These are phyloP conservation scores for Paecilomyces sp. DNA, from an alignment of 2,329 filamentous ascomycete genomes.

Conservation along the genomic window DNA sequence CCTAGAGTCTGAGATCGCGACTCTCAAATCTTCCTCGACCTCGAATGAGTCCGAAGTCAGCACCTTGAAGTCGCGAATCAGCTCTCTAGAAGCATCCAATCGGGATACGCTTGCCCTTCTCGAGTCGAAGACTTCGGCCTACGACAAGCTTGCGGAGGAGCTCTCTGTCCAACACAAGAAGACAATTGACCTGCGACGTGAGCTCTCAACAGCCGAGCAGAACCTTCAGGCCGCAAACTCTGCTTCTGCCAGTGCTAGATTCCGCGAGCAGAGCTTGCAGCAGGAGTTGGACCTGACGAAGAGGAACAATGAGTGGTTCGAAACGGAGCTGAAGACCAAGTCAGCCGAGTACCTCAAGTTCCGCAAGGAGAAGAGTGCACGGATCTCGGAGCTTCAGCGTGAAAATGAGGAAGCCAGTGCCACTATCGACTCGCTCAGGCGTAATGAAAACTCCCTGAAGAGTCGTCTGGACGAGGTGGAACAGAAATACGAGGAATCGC, in stretches of 20 bases:
- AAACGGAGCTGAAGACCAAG: conserved; percentile 86
- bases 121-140: conserved; percentile 80
- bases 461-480: conserved; percentile 76
- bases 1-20: conserved; percentile 74
- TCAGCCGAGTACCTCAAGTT: conserved; percentile 79
- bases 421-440: conserved; percentile 67
- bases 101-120: conserved; percentile 83
- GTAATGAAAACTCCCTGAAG: conserved; percentile 72
- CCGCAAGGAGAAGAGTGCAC: conserved; percentile 88
- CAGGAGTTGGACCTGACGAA: conserved; percentile 86
- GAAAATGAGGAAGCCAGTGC: conserved; percentile 78
- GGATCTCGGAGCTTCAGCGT: conserved; percentile 80
- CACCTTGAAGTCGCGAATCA: conserved; percentile 72
- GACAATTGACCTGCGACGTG: conserved; percentile 72
- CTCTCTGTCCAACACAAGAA: conserved; percentile 85
- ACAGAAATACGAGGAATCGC: conserved; percentile 76
- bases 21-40: conserved; percentile 66
- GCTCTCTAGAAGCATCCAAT: conserved; percentile 83
- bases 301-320: conserved; percentile 88
- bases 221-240: conserved; percentile 75
- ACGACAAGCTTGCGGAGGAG: conserved; percentile 79
- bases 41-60: conserved; percentile 61
- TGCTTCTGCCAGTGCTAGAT: conserved; percentile 72
- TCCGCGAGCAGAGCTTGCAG: conserved; percentile 80
- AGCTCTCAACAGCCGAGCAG: conserved; percentile 76